Evolutionary conservation across 176 grass and related monocot genomes (phyloP), one percentile per base, ranked within the genome.

Genomic region (Thinopyrum elongatum): DNA sequence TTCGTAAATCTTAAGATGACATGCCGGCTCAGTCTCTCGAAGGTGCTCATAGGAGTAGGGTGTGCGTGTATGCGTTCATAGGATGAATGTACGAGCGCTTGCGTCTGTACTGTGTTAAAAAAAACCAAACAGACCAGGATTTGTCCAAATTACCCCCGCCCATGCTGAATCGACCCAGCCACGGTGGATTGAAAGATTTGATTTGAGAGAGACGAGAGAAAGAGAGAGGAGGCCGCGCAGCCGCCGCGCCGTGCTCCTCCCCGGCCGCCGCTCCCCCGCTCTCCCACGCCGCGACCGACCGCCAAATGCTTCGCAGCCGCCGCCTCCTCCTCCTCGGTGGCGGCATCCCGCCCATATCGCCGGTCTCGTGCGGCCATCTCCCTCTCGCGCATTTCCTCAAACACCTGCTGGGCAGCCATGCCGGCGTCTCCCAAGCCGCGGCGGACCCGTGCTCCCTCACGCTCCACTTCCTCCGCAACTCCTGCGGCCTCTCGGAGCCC

Each of bases 391-490:
- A 82, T 90, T 90, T 82, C 29, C 55, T 86, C 88, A 59, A 86
- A 53, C 83, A 9, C n/a, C 64, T 82, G 4, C 12, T 53, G 57
- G 72, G 83, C 72, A n/a, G 70, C 34, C 28, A 1, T 8, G 62
- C 51, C 17, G 16, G 71, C 39, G 7, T 71, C 83, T 74, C 78
- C 39, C 1, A 21, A 64, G 39, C 21, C 27, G 34, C 10, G 2
- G 49, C 4, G n/a, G 62, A 89, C 33, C 70, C 69, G 6, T 82
- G 68, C 85, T 87, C 85, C 69, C 74, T 86, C 41, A 83, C 61
- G 64, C 26, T 90, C 47, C 80, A 86, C 80, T 80, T 73, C 88
- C 91, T 90, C 35, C 77, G 76, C 70, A 44, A 77, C 10, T 80
- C 58, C 14, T 89, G 80, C 29, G 63, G 74, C 81, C 80, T 86